Conservation (phyloP, 2,329 filamentous ascomycete genomes). For the Sordariomycetes sp. region DNA sequence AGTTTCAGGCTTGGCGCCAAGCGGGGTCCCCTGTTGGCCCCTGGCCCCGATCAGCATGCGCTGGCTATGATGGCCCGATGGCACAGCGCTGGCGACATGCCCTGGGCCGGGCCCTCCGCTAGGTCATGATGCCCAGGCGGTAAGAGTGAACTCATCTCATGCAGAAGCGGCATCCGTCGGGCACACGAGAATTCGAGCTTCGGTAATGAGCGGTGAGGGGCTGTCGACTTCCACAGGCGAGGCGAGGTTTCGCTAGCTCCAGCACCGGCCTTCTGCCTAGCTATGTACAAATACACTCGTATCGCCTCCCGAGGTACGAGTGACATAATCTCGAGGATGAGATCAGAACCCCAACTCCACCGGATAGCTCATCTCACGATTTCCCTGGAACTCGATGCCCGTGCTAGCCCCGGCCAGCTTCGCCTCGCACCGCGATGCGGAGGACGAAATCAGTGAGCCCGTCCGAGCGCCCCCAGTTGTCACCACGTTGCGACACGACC, state of each 20-base stretch:
- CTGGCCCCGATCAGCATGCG: neutral
- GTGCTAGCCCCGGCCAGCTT: no score
- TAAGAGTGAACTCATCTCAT: neutral
- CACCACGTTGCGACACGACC: neutral
- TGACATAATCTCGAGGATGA: neutral
- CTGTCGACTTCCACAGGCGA: neutral
- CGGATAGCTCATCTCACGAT: neutral
- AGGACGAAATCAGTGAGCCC: neutral
- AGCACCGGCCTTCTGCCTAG: neutral
- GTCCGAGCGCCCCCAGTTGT: neutral
- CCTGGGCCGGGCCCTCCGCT: neutral
- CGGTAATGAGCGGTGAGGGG: neutral
- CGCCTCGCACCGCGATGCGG: no score
- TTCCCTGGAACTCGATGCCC: no score
- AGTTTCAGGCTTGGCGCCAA: neutral
- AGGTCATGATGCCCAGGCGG: neutral
- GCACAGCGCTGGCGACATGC: neutral
- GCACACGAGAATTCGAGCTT: no score
- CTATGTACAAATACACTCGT: neutral
- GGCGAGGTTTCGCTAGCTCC: neutral
- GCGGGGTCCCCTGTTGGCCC: neutral
- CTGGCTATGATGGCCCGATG: neutral
- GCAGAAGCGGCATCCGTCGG: neutral
- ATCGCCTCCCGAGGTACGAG: neutral
- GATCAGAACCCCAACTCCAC: neutral